Evolutionary conservation across 2,329 filamentous ascomycete genomes (phyloP), one percentile per base, ranked within the genome.

Genomic region (Hymenoscyphus occultus): DNA sequence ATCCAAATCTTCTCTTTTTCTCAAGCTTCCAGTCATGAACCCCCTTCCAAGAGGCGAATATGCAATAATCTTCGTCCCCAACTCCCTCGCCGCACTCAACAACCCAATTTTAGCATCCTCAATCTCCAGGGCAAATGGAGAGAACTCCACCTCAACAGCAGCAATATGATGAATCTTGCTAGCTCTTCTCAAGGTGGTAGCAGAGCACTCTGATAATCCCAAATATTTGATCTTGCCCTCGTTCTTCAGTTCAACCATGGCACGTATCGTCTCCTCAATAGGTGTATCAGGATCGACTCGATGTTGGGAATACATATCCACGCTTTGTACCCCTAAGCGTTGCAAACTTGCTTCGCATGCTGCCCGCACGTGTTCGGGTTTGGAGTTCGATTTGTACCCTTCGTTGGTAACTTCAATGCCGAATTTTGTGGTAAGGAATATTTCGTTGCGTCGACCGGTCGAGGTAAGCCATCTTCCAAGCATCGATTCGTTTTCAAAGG

Each of bases 11-110:
- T 77, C 77, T 0, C 71, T 73, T 2, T 77, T 79, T 51, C 78
- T 78, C 72, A 83, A 80, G 5, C 75, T 73, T 2, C 85, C 84
- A 0, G 83, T 82, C 31, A 89, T 71, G 65, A 89, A 75, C 10
- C 86, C 86, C 60, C 60, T 80, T 1, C 85, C 85, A 1, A 90
- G 79, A 1, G 86, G 86, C 16, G 80, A 82, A 75, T 86, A 88
- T 1, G 84, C 81, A 1, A 90, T 79, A 5, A 85, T 76, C 0
- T 83, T 77, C 2, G 86, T 77, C 1, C 85, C 86, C 2, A 89
- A 81, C 71, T 88, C 84, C n/a, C 82, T 79, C 65, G 80, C 83
- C 0, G 85, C 85, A 35, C 78, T 74, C 1, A 88, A 76, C 1
- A 89, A 75, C 9, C 28, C 35, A n/a, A 31, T 80, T 51, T 78